A percentile compares a stretch with the other conserved stretches of the same genome.
These are phyloP conservation scores for Berberis thunbergii DNA, from an alignment of 164 flowering plant genomes.

Conservation along the genomic window DNA sequence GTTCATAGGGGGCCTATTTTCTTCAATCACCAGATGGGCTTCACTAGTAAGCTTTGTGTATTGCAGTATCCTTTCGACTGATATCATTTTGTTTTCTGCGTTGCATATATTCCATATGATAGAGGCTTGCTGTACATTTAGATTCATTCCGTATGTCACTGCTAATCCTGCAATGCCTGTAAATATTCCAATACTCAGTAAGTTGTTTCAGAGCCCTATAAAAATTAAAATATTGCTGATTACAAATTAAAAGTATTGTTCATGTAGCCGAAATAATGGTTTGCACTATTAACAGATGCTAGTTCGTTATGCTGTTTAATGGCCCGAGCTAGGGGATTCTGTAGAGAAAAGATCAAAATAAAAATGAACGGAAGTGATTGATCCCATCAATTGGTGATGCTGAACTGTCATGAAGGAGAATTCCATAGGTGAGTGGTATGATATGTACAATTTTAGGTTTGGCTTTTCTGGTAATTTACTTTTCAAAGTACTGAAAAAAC, in stretches of 20 bases:
- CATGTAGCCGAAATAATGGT: too few relatives aligned
- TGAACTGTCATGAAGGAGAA: too few relatives aligned
- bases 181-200: slow-evolving; percentile 8
- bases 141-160: slow-evolving; percentile 87
- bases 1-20: slow-evolving; percentile 47
- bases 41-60: slow-evolving; percentile 72
- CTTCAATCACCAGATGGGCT: slow-evolving; percentile 69
- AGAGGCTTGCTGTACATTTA: slow-evolving; percentile 80
- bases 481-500: too few relatives aligned
- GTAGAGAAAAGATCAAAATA: too few relatives aligned
- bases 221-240: neutral
- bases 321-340: too few relatives aligned
- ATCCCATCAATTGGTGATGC: too few relatives aligned
- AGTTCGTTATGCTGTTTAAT: too few relatives aligned
- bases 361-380: too few relatives aligned
- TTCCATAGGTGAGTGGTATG: too few relatives aligned
- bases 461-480: too few relatives aligned
- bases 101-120: slow-evolving; percentile 95
- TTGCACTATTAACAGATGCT: too few relatives aligned
- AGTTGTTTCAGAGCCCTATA: neutral
- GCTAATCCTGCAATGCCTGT: slow-evolving; percentile 95
- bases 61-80: slow-evolving; percentile 90
- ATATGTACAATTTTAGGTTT: too few relatives aligned
- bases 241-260: neutral
- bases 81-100: slow-evolving; percentile 93